These are phyloP conservation scores for Candida ficus DNA, from an alignment of 805 yeast species.

Conservation along the genomic window DNA sequence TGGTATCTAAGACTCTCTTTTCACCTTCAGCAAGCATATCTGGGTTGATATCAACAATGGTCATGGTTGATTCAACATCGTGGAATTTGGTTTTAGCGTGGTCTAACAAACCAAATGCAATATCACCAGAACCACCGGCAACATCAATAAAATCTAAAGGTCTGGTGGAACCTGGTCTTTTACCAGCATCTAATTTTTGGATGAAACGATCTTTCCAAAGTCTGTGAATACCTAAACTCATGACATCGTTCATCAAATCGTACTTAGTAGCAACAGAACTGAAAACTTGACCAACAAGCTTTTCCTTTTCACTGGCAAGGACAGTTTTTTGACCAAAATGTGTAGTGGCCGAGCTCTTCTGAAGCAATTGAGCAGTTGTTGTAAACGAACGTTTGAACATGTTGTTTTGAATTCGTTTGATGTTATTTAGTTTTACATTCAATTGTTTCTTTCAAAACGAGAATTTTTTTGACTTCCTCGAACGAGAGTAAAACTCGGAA, in stretches of 20 bases:
- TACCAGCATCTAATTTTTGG: slow-evolving; percentile 84
- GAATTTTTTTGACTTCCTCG: not conserved
- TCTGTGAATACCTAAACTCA: slow-evolving; percentile 94
- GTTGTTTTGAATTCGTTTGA: not conserved
- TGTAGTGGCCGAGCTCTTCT: slow-evolving; percentile 47
- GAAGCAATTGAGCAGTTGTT: slow-evolving; percentile 3
- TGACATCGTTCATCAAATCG: slow-evolving; percentile 96
- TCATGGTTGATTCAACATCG: slow-evolving; percentile 76
- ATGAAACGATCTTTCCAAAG: slow-evolving; percentile 93
- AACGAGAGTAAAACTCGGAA: not conserved
- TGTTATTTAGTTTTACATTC: not conserved
- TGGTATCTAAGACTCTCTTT: slow-evolving; percentile 59
- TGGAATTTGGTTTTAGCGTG: slow-evolving; percentile 79
- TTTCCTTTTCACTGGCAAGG: slow-evolving; percentile 72
- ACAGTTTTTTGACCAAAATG: slow-evolving; percentile 92
- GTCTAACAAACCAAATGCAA: slow-evolving; percentile 90
- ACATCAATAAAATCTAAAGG: slow-evolving; percentile 90
- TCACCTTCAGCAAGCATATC: slow-evolving; percentile 95
- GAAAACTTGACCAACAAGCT: slow-evolving; percentile 79
- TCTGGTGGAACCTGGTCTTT: slow-evolving; percentile 70
- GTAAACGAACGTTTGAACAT: slow-evolving; percentile 7
- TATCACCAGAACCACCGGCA: slow-evolving; percentile 99
- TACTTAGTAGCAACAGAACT: slow-evolving; percentile 92
- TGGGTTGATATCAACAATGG: slow-evolving; percentile 89
- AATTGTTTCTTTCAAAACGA: not conserved